Percentiles rank a stretch among this genome's conserved stretches.
Conservation (phyloP, 164 flowering plant genomes). For the Houttuynia cordata region DNA sequence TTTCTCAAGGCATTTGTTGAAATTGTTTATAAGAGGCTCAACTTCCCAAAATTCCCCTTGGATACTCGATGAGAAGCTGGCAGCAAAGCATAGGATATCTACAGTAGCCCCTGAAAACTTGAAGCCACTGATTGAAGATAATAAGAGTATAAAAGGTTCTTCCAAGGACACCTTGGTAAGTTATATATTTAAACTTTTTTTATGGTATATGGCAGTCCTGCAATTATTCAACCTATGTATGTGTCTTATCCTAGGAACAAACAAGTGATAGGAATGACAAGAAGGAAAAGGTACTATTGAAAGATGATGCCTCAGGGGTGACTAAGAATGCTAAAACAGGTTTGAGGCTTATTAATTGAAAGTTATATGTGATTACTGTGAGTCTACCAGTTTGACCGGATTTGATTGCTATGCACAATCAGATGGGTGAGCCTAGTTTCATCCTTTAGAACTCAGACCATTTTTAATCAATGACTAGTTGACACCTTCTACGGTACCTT, state of each 20-base stretch:
- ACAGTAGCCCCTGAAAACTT: constrained; percentile 8
- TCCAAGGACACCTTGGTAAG: constrained; percentile 1
- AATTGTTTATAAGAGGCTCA: constrained; percentile 7
- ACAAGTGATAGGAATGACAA: background rate
- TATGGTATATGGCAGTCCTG: background rate
- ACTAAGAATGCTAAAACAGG: background rate
- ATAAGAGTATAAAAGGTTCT: background rate
- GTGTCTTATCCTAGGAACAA: constrained; percentile 4
- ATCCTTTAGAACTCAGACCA: too few relatives aligned
- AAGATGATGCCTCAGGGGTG: constrained; percentile 1
- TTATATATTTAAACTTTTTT: background rate
- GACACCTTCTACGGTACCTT: too few relatives aligned
- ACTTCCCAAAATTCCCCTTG: constrained; percentile 9
- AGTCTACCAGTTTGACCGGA: too few relatives aligned
- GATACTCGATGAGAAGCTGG: constrained; percentile 4
- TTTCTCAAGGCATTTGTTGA: constrained; percentile 8
- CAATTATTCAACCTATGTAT: background rate
- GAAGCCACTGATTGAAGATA: constrained; percentile 2
- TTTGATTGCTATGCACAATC: too few relatives aligned
- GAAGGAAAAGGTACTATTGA: constrained; percentile 1
- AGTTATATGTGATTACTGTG: too few relatives aligned
- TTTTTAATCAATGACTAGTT: too few relatives aligned
- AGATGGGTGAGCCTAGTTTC: too few relatives aligned
- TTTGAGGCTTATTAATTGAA: background rate
- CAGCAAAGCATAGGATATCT: constrained; percentile 8